Evolutionary conservation across 371 early-diverging fungal species (phyloP).

Genomic region (Rhizopus delemar): DNA sequence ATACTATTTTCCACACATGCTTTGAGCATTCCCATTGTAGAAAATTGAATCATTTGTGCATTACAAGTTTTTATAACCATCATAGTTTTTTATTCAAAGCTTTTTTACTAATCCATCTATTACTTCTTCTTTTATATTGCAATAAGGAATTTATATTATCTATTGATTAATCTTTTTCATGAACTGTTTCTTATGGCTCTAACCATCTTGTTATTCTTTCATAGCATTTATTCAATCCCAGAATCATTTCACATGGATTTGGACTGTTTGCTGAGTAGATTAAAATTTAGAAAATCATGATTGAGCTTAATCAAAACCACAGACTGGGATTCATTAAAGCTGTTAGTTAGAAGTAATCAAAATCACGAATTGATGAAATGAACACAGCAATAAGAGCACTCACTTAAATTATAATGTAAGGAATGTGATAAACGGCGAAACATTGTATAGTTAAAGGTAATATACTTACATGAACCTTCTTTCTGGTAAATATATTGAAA

Average conservation of each 20-base stretch:
- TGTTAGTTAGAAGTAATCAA: no score
- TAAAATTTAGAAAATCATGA: no score
- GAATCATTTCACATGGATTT: constrained; percentile 57
- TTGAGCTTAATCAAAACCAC: no score
- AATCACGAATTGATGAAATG: no score
- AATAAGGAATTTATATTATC: constrained; percentile 55
- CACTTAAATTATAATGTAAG: no score
- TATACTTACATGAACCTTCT: no score
- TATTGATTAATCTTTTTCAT: constrained; percentile 56
- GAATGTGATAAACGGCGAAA: no score
- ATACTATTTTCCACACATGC: constrained; percentile 53
- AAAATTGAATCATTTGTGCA: constrained; percentile 56
- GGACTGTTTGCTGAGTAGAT: constrained; percentile 52
- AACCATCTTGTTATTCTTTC: constrained; percentile 53
- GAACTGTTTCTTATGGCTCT: constrained; percentile 36
- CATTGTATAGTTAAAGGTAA: no score
- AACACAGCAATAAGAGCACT: no score
- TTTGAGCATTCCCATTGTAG: constrained; percentile 61
- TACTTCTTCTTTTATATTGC: constrained; percentile 29
- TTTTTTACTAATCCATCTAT: constrained; percentile 26
- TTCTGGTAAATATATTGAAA: no score
- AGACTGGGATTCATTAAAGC: no score
- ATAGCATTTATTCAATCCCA: constrained; percentile 53
- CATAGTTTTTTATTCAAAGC: constrained; percentile 38
- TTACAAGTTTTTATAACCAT: constrained; percentile 46